Base-by-base conservation (phyloP, 2,329 filamentous ascomycete genomes). In the Trichoderma sp. region DNA sequence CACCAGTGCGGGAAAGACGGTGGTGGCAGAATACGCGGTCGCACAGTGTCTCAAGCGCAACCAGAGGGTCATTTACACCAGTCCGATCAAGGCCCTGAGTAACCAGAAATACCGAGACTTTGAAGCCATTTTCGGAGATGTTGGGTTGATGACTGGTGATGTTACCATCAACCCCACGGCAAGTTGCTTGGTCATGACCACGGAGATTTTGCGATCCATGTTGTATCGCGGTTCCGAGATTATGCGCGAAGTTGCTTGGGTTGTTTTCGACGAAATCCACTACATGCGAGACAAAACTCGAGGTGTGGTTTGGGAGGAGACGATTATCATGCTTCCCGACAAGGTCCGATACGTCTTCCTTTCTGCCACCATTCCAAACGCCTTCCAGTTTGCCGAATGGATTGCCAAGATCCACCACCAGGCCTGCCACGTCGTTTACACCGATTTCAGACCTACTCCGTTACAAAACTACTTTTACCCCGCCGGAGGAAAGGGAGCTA, bases 41-140 rank as follows among this genome's bases (percentile, higher is more conserved):
- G 96, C 96, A 19, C 96, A 99, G 77, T 97, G 96, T 80, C 85
- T 99, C 79, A 96, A 96, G 85, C 92, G 94, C 79, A 98, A 98
- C 81, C 96, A 99, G 83, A 89, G 96, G 78, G 95, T 99, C 76
- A 99, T 99, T 79, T 99, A 99, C 82, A 99, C 96, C 10, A 97
- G 94, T 86, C 96, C 96, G 1, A 99, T 99, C 85, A 99, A 99
- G 83, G 96, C 96, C 13, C 84, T 99, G 75, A 98, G 94, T 81
- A 99, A 99, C 81, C 96, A 99, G 78, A 99, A 99, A 79, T 99
- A 97, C 80, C 88, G 96, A 84, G 96, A 99, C 78, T 99, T 99
- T 80, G 90, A 92, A 74, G 93, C 92, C 53, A 93, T 97, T 70
- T 99, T 99, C 82, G 95, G 94, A 70, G 96, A 99, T 78, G 95